Evolutionary conservation across 1,284 basidiomycete species (phyloP), one percentile per base, ranked within the genome.

Genomic region (Leccinum pallidistipes): DNA sequence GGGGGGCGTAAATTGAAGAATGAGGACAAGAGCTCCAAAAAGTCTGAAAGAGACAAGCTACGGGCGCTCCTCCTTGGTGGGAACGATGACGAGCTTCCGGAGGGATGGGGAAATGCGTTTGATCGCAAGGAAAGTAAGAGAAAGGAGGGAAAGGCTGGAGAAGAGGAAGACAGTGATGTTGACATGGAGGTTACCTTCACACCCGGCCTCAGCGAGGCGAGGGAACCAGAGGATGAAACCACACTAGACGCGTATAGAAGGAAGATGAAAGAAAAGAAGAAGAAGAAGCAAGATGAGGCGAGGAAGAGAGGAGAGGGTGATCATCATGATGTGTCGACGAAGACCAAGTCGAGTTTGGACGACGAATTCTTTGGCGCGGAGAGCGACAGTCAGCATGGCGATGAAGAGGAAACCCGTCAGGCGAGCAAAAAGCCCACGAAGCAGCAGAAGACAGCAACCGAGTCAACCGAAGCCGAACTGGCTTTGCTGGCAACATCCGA

Each of bases 171-270:
- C 21, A 76, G 75, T 53, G 86, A 88, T 66, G 80, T 88, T 11
- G 92, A 94, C 63, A 91, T 98, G 88, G 90, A 97, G 77, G 91
- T 98, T 70, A 97, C 95, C 1, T 98, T 98, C 75, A 88, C 85
- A 21, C 93, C 95, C 1, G 96, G 88, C 5, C 78, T 98, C 51
- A 88, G 79, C 62, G 81, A 80, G 56, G 72, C 71, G 21, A 84
- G 82, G 65, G 80, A 78, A 14, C 76, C 75, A n/a, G 81, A 83
- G 61, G 85, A 92, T 27, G 87, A 95, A 78, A 97, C 91, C 9
- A 92, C 92, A 3, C 76, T 97, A 40, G 93, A 91, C 65, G 86
- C 77, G 71, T 97, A 98, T 76, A 89, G 92, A 76, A 79, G 89
- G 65, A 94, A 94, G 77, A 87, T 90, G 82, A 89, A 85, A 77